phyloP scores from a whole-genome alignment of 2,329 filamentous ascomycete species.

The Nothophoma quercina region DNA sequence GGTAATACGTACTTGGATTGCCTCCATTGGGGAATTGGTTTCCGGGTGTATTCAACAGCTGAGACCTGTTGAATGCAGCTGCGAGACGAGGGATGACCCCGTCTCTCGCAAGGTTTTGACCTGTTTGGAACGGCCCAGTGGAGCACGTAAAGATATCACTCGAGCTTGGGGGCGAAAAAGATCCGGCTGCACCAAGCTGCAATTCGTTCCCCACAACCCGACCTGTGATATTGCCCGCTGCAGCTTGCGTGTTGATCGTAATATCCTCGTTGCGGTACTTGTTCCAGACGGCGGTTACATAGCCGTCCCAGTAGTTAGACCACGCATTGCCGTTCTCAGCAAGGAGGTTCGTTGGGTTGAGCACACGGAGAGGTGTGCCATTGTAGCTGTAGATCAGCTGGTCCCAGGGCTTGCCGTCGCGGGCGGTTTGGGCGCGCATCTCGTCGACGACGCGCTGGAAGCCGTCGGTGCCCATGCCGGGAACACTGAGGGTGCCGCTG shows the following conservation, averaged over 20 bases:
- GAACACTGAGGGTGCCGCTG: conserved; percentile 55
- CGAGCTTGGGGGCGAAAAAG: conserved; percentile 64
- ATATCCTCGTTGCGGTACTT: conserved; percentile 57
- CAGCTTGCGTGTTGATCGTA: conserved; percentile 71
- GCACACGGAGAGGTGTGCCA: conserved; percentile 48
- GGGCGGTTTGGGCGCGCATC: conserved; percentile 62
- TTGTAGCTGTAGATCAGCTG: conserved; percentile 60
- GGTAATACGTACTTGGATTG: conserved; percentile 43
- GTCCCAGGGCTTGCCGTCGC: conserved; percentile 67
- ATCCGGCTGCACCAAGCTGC: conserved; percentile 52
- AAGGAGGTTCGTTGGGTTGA: conserved; percentile 56
- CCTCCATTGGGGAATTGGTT: conserved; percentile 50
- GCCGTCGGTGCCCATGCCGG: conserved; percentile 66
- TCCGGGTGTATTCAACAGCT: conserved; percentile 60
- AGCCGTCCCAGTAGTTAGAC: conserved; percentile 60
- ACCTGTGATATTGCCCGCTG: conserved; percentile 62
- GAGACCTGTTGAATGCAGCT: conserved; percentile 78
- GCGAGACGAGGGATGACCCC: conserved; percentile 76
- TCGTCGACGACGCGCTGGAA: conserved; percentile 63
- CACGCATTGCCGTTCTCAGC: conserved; percentile 58
- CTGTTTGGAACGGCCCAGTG: conserved; percentile 65
- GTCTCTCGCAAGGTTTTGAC: conserved; percentile 53
- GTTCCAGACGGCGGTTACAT: conserved; percentile 61
- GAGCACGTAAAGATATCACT: conserved; percentile 73
- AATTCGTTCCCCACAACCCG: conserved; percentile 54